A percentile compares a stretch with the other conserved stretches of the same genome.
Evolutionary conservation across 352 stramenopile species (phyloP).

Genomic region (Plasmopara viticola): DNA sequence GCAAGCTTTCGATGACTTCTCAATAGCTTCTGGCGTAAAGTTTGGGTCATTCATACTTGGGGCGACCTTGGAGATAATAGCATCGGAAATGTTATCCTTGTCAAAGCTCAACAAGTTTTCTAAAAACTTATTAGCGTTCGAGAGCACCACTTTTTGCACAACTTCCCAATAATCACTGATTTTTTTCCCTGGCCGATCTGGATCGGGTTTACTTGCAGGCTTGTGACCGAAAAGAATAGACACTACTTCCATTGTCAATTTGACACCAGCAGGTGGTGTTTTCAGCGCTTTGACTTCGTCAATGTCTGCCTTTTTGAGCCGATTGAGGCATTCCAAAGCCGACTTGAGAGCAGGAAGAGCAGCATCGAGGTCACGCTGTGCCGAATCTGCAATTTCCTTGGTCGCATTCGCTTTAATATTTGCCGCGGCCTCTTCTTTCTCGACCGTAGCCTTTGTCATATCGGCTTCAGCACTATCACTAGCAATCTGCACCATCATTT

Average conservation of each 20-base stretch:
- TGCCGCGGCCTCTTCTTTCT: conserved; percentile 85
- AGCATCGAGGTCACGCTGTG: conserved; percentile 82
- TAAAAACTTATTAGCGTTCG: conserved; percentile 91
- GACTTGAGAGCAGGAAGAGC: conserved; percentile 83
- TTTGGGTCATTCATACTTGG: conserved; percentile 88
- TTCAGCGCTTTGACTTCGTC: conserved; percentile 91
- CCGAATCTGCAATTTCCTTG: conserved; percentile 87
- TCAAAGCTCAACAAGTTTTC: conserved; percentile 86
- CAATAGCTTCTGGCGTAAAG: conserved; percentile 87
- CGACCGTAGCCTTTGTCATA: conserved; percentile 74
- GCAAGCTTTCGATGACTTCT: conserved; percentile 89
- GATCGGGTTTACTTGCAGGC: conserved; percentile 82
- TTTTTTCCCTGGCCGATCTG: conserved; percentile 85
- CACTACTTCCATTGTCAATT: conserved; percentile 90
- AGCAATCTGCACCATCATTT: conserved; percentile 88
- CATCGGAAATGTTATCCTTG: conserved; percentile 91
- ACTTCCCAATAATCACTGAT: conserved; percentile 90
- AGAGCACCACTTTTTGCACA: conserved; percentile 84
- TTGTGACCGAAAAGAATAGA: conserved; percentile 90
- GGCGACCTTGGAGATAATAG: conserved; percentile 73
- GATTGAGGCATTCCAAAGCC: conserved; percentile 85
- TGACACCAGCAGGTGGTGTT: conserved; percentile 85
- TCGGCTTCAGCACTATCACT: conserved; percentile 88
- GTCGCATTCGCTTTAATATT: conserved; percentile 83
- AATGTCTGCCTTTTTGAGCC: conserved; percentile 88